phyloP scores from a whole-genome alignment of 208 protist species.

The Leishmania tarentolae region DNA sequence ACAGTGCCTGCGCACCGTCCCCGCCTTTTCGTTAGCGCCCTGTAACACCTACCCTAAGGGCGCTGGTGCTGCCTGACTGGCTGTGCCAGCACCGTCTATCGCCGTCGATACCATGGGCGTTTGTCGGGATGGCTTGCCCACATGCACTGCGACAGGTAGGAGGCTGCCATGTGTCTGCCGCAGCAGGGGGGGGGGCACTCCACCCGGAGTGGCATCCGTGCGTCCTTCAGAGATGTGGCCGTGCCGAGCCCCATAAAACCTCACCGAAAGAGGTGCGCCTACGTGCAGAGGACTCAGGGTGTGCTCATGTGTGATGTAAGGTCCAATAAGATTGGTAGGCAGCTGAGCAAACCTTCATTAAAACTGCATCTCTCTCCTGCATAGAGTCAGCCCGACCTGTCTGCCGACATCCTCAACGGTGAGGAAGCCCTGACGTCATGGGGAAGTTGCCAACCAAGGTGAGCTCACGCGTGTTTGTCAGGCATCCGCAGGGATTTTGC shows the following conservation, averaged over 20 bases:
- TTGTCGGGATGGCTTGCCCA: no score
- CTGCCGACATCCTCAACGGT: not conserved
- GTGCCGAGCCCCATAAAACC: no score
- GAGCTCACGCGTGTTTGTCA: not conserved
- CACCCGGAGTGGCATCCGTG: no score
- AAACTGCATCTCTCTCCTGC: not conserved
- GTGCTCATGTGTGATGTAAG: not conserved
- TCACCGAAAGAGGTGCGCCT: no score
- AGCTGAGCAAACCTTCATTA: not conserved
- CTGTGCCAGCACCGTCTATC: no score
- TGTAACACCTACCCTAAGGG: no score
- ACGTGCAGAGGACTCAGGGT: not conserved
- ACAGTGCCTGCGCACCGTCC: not conserved
- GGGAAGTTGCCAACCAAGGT: not conserved
- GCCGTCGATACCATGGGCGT: no score
- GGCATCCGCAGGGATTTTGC: conserved; percentile 14
- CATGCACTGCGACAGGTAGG: no score
- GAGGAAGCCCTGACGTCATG: not conserved
- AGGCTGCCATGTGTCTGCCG: no score
- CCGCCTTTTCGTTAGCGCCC: not conserved
- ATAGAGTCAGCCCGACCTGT: not conserved
- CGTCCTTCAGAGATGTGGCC: no score
- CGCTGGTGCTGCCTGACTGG: no score
- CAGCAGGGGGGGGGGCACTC: no score
- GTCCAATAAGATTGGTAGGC: not conserved